Percentiles rank a stretch among this genome's conserved stretches.
phyloP scores from a whole-genome alignment of 441 rosid species.

The Arabidopsis lyrata region DNA sequence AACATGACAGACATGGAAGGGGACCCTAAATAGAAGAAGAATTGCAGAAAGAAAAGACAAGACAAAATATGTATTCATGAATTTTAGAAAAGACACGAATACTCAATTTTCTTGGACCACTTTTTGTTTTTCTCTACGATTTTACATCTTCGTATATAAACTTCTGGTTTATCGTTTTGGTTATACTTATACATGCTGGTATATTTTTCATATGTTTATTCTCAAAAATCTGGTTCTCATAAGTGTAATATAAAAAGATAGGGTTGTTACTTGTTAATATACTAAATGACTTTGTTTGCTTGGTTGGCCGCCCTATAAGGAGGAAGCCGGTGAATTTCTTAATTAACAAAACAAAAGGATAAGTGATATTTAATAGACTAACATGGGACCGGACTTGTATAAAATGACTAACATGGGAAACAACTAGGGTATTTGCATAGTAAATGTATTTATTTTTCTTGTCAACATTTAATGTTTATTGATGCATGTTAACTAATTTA shows the following conservation, averaged over 20 bases:
- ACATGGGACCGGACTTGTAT: slow-evolving; percentile 35
- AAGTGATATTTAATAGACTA: slow-evolving; percentile 43
- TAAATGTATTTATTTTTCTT: slow-evolving; percentile 28
- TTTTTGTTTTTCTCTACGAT: slow-evolving; percentile 18
- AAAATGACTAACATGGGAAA: slow-evolving; percentile 44
- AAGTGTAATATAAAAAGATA: background rate
- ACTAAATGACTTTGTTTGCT: slow-evolving; percentile 28
- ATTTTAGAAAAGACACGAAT: slow-evolving; percentile 6
- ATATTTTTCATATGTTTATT: background rate
- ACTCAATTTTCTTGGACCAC: slow-evolving; percentile 38
- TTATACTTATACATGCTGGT: background rate
- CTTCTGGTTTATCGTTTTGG: background rate
- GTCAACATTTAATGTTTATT: slow-evolving; percentile 28
- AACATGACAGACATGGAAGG: slow-evolving; percentile 10
- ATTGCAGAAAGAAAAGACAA: slow-evolving; percentile 16
- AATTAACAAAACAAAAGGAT: slow-evolving; percentile 33
- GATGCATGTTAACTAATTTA: slow-evolving; percentile 19
- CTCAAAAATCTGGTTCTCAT: background rate
- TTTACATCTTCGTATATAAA: too few species aligned
- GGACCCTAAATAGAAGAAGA: slow-evolving; percentile 26
- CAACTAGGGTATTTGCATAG: slow-evolving; percentile 40
- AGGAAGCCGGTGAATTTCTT: slow-evolving; percentile 41
- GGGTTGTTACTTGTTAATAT: background rate
- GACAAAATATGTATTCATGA: slow-evolving; percentile 15
- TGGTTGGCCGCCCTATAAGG: slow-evolving; percentile 17